Evolutionary conservation across 257 asterid genomes (phyloP).

Genomic region (Anisodus acutangulus): DNA sequence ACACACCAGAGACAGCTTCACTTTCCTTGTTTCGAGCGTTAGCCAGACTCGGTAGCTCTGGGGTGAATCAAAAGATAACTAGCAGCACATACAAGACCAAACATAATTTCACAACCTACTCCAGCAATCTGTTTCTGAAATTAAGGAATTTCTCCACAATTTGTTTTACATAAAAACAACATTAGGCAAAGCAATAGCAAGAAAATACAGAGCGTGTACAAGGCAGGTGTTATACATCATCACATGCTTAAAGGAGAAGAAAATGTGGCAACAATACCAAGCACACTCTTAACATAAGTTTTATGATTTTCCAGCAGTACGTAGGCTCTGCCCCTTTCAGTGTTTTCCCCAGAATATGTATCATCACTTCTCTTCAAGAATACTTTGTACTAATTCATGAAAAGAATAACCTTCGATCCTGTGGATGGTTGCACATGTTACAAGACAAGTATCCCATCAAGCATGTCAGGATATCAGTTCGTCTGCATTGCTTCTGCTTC

Average conservation of each 20-base stretch:
- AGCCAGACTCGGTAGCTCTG: not conserved
- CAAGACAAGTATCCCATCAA: not conserved
- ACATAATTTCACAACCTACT: not conserved
- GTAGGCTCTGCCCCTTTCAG: not conserved
- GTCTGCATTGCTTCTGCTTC: slow-evolving; percentile 65
- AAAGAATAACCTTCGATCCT: slow-evolving; percentile 1
- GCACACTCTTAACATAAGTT: slow-evolving; percentile 12
- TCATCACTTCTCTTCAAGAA: not conserved
- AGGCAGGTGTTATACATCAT: not conserved
- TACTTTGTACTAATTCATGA: not conserved
- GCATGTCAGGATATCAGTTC: slow-evolving; percentile 33
- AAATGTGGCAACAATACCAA: not conserved
- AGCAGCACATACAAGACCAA: not conserved
- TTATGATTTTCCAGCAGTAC: not conserved
- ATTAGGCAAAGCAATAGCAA: not conserved
- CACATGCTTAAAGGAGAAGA: slow-evolving; percentile 16
- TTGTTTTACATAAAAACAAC: not conserved
- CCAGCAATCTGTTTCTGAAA: not conserved
- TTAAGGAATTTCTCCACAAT: not conserved
- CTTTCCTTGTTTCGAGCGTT: not conserved
- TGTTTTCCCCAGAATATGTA: slow-evolving; percentile 10
- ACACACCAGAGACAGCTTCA: no score
- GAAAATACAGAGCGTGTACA: not conserved
- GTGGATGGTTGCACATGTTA: slow-evolving; percentile 19
- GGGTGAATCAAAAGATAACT: not conserved